Evolutionary conservation across 2,329 filamentous ascomycete genomes (phyloP), one percentile per base, ranked within the genome.

Genomic region (Stagonosporopsis vannaccii): DNA sequence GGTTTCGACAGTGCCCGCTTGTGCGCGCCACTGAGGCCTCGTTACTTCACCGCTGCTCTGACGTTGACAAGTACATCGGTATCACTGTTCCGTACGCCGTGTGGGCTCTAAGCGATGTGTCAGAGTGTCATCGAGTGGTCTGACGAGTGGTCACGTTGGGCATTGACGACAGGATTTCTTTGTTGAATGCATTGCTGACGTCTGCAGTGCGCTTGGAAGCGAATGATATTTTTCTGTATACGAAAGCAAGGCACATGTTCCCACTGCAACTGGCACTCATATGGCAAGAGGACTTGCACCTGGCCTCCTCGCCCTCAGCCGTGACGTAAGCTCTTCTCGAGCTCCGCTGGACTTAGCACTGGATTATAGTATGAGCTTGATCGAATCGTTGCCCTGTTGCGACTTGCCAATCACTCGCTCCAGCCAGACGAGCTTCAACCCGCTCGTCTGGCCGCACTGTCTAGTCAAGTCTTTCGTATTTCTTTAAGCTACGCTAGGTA

Each of bases 31-130:
- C 41, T 42, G 26, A 46, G 30, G n/a, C 25, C 17, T 42, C 28
- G 12, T 36, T 19, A 28, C 25, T 35, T 56, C 46, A 56, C 53
- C 46, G 41, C 47, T 50, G 52, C 28, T 50, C 35, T 45, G 41
- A 44, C 17, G 47, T 30, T 5, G 43, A 20, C 25, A 45, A 13
- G 8, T 44, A 25, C 15, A 17, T 35, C 25, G 20, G 32, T 20
- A 8, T 28, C 23, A 22, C 26, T 32, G 37, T 25, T 20, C 20
- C 25, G 19, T 40, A 35, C 1, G 12, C 39, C 43, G 23, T 33
- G 30, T 32, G 39, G 28, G 17, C 30, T 32, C 30, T 32, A 7
- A 32, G 30, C 13, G 4, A 32, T 22, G 35, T 40, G 15, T 6
- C 23, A 26, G 36, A 6, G 3, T 23, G 13, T 11, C 13, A 19